phyloP scores from a whole-genome alignment of 345 rosid genomes.

The Citrus glauca region DNA sequence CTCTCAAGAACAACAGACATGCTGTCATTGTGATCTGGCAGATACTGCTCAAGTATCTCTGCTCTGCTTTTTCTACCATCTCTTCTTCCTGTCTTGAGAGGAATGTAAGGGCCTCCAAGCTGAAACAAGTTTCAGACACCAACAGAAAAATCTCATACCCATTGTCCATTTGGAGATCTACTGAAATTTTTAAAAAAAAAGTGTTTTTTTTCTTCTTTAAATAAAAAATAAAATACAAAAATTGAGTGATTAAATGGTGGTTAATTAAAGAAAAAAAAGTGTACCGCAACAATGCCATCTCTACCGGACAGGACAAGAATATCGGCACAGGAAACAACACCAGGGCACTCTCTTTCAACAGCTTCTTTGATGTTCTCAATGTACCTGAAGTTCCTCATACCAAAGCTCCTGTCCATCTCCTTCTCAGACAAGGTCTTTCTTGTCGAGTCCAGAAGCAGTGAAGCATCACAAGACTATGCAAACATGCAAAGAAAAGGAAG shows the following conservation, averaged over 20 bases:
- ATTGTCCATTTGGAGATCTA: not conserved
- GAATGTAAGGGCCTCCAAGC: slow-evolving; percentile 93
- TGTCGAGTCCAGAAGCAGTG: slow-evolving; percentile 92
- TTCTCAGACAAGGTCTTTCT: slow-evolving; percentile 91
- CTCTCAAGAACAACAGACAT: slow-evolving; percentile 80
- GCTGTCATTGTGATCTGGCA: slow-evolving; percentile 94
- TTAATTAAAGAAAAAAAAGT: not conserved
- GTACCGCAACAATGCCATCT: slow-evolving; percentile 82
- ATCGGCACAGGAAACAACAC: slow-evolving; percentile 86
- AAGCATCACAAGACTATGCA: slow-evolving; percentile 87
- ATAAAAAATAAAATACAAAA: too few species aligned
- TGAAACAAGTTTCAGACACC: slow-evolving; percentile 18
- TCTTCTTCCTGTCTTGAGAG: slow-evolving; percentile 88
- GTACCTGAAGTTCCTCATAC: slow-evolving; percentile 91
- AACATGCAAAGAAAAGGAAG: not conserved
- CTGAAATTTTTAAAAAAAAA: not conserved
- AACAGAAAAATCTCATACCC: not conserved
- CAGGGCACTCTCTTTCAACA: slow-evolving; percentile 91
- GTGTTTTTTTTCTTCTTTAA: too few species aligned
- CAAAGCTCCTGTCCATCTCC: slow-evolving; percentile 95
- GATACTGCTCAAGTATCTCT: slow-evolving; percentile 65
- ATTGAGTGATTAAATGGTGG: not conserved
- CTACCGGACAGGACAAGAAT: slow-evolving; percentile 84
- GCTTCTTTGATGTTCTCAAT: slow-evolving; percentile 90
- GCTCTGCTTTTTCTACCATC: slow-evolving; percentile 90